phyloP scores from a whole-genome alignment of 441 rosid genomes.

The Gossypium aridum region DNA sequence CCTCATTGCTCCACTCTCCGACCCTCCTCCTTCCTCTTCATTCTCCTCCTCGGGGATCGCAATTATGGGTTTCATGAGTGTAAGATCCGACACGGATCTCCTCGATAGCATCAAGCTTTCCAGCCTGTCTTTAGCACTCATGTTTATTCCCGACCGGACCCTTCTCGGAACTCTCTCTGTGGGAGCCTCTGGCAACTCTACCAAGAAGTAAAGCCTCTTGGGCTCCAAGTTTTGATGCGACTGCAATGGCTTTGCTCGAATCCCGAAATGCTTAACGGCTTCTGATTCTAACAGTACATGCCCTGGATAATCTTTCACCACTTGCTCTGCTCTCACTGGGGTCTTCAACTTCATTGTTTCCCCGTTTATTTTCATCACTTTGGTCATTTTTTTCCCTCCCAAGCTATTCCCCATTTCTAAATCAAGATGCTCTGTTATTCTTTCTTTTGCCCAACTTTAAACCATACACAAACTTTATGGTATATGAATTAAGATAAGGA shows the following conservation, averaged over 20 bases:
- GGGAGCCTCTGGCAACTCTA: conserved; percentile 52
- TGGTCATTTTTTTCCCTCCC: conserved; percentile 52
- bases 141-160: conserved; percentile 66
- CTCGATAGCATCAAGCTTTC: conserved; percentile 75
- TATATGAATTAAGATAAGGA: conserved; percentile 3
- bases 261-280: conserved; percentile 75
- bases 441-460: too few relatives aligned
- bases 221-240: conserved; percentile 48
- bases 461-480: too few relatives aligned
- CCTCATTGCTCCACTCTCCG: conserved; percentile 26
- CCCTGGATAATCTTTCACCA: conserved; percentile 57
- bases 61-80: conserved; percentile 31
- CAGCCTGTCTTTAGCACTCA: conserved; percentile 82
- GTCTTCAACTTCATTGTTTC: conserved; percentile 75
- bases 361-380: conserved; percentile 81
- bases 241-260: conserved; percentile 67
- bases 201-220: conserved; percentile 73
- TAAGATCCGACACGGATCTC: conserved; percentile 76
- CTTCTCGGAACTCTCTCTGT: conserved; percentile 46
- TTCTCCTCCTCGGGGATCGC: conserved; percentile 5
- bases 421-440: too few relatives aligned
- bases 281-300: conserved; percentile 75
- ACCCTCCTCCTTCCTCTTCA: conserved; percentile 2
- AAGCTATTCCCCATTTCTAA: conserved; percentile 72
- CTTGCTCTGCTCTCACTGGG: conserved; percentile 66